These are phyloP conservation scores for Paramecium sonneborni DNA, from an alignment of 73 alveolate genomes.

Conservation along the genomic window DNA sequence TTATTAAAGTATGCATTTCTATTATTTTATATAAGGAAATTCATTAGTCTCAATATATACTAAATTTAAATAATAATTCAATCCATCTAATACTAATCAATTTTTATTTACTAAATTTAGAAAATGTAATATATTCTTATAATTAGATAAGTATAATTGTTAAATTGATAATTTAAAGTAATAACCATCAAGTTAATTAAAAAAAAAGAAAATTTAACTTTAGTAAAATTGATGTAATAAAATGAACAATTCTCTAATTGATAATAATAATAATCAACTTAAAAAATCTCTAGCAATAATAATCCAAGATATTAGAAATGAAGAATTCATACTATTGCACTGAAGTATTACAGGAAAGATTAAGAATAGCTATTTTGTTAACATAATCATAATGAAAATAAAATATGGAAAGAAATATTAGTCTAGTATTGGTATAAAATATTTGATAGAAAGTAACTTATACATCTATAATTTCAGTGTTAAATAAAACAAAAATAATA, in stretches of 20 bases:
- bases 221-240: conserved; percentile 9
- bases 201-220: not conserved
- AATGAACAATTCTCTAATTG: not conserved
- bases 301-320: not conserved
- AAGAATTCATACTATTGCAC: not conserved
- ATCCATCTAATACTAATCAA: not conserved
- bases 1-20: not conserved
- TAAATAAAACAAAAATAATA: not conserved
- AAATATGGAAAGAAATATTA: conserved; percentile 5
- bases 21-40: not conserved
- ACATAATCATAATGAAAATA: not conserved
- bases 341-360: not conserved
- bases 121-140: not conserved
- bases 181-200: not conserved
- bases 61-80: not conserved
- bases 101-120: not conserved
- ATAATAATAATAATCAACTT: not conserved
- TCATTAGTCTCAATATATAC: not conserved
- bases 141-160: conserved; percentile 1
- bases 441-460: no score
- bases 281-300: not conserved
- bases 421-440: not conserved
- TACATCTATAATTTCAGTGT: not conserved
- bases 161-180: not conserved
- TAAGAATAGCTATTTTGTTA: not conserved